Evolutionary conservation across 805 yeast genomes (phyloP).

Genomic region (Lipomyces kockii): DNA sequence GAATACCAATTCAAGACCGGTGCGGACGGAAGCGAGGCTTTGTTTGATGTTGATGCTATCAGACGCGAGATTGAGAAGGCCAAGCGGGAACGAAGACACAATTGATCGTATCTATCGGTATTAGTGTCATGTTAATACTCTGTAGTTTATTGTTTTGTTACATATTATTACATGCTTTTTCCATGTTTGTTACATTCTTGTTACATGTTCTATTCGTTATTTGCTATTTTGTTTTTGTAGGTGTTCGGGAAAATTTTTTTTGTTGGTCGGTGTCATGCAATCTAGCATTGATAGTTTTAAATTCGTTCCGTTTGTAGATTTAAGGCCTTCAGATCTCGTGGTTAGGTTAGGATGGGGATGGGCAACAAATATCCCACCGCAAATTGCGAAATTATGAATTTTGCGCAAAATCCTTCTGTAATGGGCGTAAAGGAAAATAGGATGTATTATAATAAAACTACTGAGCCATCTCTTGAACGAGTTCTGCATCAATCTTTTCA

Average conservation of each 20-base stretch:
- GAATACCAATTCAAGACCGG: constrained; percentile 34
- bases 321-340: background rate
- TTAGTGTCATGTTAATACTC: background rate
- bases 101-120: constrained; percentile 15
- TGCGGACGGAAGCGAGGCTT: constrained; percentile 48
- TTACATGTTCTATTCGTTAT: background rate
- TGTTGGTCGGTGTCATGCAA: background rate
- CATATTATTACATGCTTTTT: background rate
- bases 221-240: background rate
- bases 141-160: background rate
- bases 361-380: too few relatives aligned
- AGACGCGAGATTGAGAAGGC: constrained; percentile 45
- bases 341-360: background rate
- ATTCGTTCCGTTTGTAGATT: background rate
- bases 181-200: background rate
- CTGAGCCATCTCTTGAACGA: too few relatives aligned
- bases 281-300: background rate
- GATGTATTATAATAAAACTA: too few relatives aligned
- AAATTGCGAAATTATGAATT: too few relatives aligned
- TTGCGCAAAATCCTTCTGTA: too few relatives aligned
- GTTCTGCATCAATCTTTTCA: too few relatives aligned
- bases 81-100: constrained; percentile 34
- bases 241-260: background rate
- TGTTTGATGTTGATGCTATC: constrained; percentile 50
- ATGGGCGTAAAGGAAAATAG: too few relatives aligned